phyloP scores from a whole-genome alignment of 768 basidiomycete species.

The Porphyrellus cyaneotinctus region DNA sequence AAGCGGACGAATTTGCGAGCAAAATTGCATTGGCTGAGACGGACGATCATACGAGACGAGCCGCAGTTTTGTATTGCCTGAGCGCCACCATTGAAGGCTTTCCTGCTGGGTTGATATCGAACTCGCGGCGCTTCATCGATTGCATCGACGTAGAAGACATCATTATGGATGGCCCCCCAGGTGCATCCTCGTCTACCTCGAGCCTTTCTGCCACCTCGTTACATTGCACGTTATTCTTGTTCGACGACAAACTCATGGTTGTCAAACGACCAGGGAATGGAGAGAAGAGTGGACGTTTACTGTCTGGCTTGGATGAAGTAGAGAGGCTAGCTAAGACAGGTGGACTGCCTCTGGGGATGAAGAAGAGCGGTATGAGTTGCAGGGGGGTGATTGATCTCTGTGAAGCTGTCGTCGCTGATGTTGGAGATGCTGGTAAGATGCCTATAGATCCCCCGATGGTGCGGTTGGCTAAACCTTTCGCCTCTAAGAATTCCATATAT shows the following conservation, averaged over 20 bases:
- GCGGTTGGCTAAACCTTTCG: constrained; percentile 7
- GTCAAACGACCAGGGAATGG: constrained; percentile 78
- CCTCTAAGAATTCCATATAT: constrained; percentile 76
- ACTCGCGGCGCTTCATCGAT: constrained; percentile 83
- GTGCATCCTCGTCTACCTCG: constrained; percentile 41
- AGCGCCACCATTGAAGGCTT: constrained; percentile 85
- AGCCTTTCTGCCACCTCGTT: constrained; percentile 46
- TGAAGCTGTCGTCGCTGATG: constrained; percentile 78
- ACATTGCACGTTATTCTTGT: constrained; percentile 87
- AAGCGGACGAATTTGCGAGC: constrained; percentile 84
- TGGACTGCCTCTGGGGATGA: constrained; percentile 58
- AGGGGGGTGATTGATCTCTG: constrained; percentile 83
- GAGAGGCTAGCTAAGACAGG: constrained; percentile 68
- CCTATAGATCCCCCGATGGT: neutral
- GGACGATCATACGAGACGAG: constrained; percentile 87
- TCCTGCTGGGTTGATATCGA: constrained; percentile 86
- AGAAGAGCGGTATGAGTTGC: constrained; percentile 77
- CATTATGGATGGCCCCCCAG: constrained; percentile 42
- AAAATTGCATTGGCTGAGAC: constrained; percentile 90
- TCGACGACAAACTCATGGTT: constrained; percentile 91
- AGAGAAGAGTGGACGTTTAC: constrained; percentile 65
- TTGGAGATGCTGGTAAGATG: constrained; percentile 76
- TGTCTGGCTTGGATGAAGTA: constrained; percentile 75
- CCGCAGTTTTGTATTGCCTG: constrained; percentile 83
- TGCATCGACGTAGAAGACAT: constrained; percentile 91